phyloP scores from a whole-genome alignment of 2,329 filamentous ascomycete genomes.

The Trichoderma brevicompactum region DNA sequence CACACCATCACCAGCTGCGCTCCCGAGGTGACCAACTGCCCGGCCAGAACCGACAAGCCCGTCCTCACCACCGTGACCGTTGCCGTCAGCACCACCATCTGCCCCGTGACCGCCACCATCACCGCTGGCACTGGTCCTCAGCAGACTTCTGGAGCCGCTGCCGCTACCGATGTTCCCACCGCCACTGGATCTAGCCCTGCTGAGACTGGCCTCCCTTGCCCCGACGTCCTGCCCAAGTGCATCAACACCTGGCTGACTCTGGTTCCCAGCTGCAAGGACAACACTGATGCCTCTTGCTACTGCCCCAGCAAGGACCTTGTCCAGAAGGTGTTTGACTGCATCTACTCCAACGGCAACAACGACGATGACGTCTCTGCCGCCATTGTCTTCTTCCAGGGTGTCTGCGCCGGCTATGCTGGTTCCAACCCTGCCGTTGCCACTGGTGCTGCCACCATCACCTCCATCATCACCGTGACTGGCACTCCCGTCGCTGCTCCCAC shows the following conservation, averaged over 20 bases:
- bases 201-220: slow-evolving; percentile 55
- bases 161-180: slow-evolving; percentile 31
- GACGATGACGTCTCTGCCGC: slow-evolving; percentile 70
- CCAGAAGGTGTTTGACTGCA: slow-evolving; percentile 77
- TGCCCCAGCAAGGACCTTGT: slow-evolving; percentile 80
- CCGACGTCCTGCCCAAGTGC: slow-evolving; percentile 79
- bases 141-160: slow-evolving; percentile 29
- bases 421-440: slow-evolving; percentile 86
- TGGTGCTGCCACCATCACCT: slow-evolving; percentile 67
- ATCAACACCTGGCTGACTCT: slow-evolving; percentile 86
- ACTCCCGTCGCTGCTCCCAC: slow-evolving; percentile 55
- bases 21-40: slow-evolving; percentile 55
- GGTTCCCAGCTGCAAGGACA: slow-evolving; percentile 73
- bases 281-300: slow-evolving; percentile 84
- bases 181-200: slow-evolving; percentile 26
- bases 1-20: slow-evolving; percentile 57
- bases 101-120: slow-evolving; percentile 62
- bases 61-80: slow-evolving; percentile 58
- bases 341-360: slow-evolving; percentile 74
- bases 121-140: slow-evolving; percentile 32
- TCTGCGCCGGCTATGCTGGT: slow-evolving; percentile 77
- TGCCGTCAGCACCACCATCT: slow-evolving; percentile 63
- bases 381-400: slow-evolving; percentile 84
- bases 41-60: slow-evolving; percentile 50
- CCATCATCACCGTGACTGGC: slow-evolving; percentile 60